Conservation (phyloP, 176 grass and related monocot species). For the Oryza meridionalis region DNA sequence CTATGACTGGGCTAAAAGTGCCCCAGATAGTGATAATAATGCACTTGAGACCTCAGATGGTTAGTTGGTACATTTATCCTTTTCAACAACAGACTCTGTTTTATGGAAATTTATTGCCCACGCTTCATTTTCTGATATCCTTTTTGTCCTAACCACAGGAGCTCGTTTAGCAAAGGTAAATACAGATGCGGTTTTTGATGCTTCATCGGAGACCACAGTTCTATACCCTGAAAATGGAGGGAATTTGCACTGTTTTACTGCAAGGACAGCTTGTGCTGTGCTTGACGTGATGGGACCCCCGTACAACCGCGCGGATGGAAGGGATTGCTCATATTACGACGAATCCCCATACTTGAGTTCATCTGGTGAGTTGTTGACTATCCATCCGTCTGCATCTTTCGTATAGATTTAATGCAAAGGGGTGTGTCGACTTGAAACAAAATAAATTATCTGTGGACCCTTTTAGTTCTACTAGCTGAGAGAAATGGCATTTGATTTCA, state of each 20-base stretch:
- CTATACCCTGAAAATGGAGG: constrained; percentile 81
- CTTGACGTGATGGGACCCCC: constrained; percentile 85
- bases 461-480: constrained; percentile 5
- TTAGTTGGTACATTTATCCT: neutral
- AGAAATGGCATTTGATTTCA: constrained; percentile 42
- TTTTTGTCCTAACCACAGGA: constrained; percentile 27
- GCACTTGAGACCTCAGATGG: constrained; percentile 36
- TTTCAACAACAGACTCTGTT: neutral
- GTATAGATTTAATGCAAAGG: neutral
- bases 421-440: neutral
- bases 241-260: constrained; percentile 88
- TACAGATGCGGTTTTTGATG: constrained; percentile 56
- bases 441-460: neutral
- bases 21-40: neutral
- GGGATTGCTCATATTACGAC: constrained; percentile 70
- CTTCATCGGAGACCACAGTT: constrained; percentile 57
- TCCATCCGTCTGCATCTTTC: neutral
- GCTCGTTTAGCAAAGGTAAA: constrained; percentile 73
- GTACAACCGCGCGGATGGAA: constrained; percentile 56
- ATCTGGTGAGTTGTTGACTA: constrained; percentile 44
- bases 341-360: constrained; percentile 44
- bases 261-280: constrained; percentile 77
- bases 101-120: neutral
- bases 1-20: constrained; percentile 70
- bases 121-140: neutral